Base-by-base conservation (phyloP, 2,329 filamentous ascomycete species). In the Epicoccum nigrum region DNA sequence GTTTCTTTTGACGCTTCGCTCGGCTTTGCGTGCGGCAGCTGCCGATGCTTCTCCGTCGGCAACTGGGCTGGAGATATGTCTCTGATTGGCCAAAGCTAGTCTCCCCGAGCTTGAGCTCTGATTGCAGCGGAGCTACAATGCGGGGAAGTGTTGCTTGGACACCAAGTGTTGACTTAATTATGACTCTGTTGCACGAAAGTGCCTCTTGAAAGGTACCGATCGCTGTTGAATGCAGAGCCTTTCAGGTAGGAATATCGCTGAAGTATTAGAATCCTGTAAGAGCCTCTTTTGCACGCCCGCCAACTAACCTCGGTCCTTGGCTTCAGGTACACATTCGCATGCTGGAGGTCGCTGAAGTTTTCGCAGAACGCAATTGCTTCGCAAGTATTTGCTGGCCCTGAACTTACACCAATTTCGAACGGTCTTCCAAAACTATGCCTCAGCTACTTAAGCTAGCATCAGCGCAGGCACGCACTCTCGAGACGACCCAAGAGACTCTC, bases 401-500 rank as follows among this genome's bases (percentile, higher is more conserved):
- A 9, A 16, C 6, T 17, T 16, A 3, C 20, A 15, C 13, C 6
- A 25, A 25, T 25, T 16, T 12, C n/a, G 15, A 28, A 17, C 3
- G 8, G 16, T 28, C 3, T 1, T 25, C 16, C 13, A 30, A 13
- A 25, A 46, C 8, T 6, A 77, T 77, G 75, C 73, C 77, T 8
- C 72, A 76, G 45, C 74, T 61, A 23, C 71, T 81, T 54, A 78
- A 71, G 46, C 72, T 81, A 44, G 79, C 78, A n/a, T 74, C 77
- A 20, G 76, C 78, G 8, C 79, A 81, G 67, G 71, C 72, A 35
- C 75, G 75, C 49, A 80, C 79, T 9, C 73, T 80, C 47, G 63
- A 71, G 32, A 79, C 76, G 9, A 76, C 77, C n/a, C 46, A 67
- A 33, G 69, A 81, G 27, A 95, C 91, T 1, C 82, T 96, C 47